phyloP scores from a whole-genome alignment of 805 yeast genomes.

The Pichia californica region DNA sequence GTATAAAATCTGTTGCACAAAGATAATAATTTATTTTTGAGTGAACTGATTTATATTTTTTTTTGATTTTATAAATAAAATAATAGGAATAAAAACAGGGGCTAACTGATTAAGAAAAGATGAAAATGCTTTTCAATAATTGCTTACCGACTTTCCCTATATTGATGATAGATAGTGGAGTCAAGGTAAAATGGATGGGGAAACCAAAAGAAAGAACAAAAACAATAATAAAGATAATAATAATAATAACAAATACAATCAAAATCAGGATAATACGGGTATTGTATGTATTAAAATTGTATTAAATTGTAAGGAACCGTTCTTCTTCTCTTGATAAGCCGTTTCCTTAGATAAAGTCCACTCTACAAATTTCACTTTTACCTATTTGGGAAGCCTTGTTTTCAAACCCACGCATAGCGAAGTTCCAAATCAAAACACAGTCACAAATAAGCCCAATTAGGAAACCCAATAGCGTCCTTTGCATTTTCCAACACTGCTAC shows the following conservation, averaged over 20 bases:
- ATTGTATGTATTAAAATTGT: not conserved
- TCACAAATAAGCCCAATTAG: not conserved
- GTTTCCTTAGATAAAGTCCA: not conserved
- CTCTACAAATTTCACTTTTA: not conserved
- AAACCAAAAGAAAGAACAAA: not conserved
- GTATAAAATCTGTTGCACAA: not conserved
- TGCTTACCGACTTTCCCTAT: not conserved
- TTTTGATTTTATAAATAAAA: too few species aligned
- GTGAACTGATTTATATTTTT: not conserved
- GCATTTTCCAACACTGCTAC: not conserved
- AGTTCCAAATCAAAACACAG: too few species aligned
- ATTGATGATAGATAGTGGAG: too few species aligned
- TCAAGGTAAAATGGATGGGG: not conserved
- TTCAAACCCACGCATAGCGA: too few species aligned
- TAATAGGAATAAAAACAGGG: not conserved
- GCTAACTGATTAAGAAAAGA: not conserved
- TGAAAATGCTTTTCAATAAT: not conserved
- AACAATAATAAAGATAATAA: too few species aligned
- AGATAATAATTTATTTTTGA: too few species aligned
- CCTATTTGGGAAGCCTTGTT: conserved; percentile 4
- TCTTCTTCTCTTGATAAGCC: conserved; percentile 1
- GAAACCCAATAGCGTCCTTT: too few species aligned
- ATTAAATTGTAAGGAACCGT: not conserved
- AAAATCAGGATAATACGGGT: too few species aligned
- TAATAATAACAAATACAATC: too few species aligned